A percentile compares a stretch with the other conserved stretches of the same genome.
Conservation (phyloP, 1,284 basidiomycete genomes). For the Ceratobasidium sp. region DNA sequence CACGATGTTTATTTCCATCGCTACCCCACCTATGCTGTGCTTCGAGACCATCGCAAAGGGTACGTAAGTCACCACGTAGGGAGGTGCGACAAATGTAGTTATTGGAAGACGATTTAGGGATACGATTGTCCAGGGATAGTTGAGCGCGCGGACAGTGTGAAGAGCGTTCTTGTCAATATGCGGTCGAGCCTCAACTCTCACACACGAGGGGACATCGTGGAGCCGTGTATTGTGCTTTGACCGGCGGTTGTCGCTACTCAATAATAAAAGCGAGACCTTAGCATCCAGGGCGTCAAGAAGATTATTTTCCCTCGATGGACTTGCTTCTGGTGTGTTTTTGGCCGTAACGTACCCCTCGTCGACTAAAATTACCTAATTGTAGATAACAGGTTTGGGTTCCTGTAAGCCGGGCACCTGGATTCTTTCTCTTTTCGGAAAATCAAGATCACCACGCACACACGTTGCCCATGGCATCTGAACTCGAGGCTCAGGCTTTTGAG, state of each 20-base stretch:
- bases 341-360: neutral
- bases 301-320: constrained; percentile 3
- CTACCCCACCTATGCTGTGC: constrained; percentile 26
- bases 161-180: constrained; percentile 25
- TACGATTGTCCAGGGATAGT: constrained; percentile 15
- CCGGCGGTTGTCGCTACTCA: constrained; percentile 16
- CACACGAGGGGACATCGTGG: constrained; percentile 25
- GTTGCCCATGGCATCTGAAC: constrained; percentile 39
- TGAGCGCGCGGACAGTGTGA: constrained; percentile 8
- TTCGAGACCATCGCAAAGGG: constrained; percentile 16
- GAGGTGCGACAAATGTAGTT: constrained; percentile 5
- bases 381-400: constrained; percentile 1
- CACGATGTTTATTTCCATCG: constrained; percentile 3
- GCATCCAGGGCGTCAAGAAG: constrained; percentile 10
- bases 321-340: constrained; percentile 33
- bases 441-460: constrained; percentile 40
- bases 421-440: constrained; percentile 10
- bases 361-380: constrained; percentile 40
- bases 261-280: constrained; percentile 14
- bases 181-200: constrained; percentile 29
- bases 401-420: constrained; percentile 16
- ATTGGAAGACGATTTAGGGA: constrained; percentile 4
- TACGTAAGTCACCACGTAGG: constrained; percentile 19
- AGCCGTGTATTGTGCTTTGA: constrained; percentile 16
- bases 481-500: constrained; percentile 39